Evolutionary conservation across 2,329 filamentous ascomycete species (phyloP).

Genomic region (Chrysoporthe puriensis): DNA sequence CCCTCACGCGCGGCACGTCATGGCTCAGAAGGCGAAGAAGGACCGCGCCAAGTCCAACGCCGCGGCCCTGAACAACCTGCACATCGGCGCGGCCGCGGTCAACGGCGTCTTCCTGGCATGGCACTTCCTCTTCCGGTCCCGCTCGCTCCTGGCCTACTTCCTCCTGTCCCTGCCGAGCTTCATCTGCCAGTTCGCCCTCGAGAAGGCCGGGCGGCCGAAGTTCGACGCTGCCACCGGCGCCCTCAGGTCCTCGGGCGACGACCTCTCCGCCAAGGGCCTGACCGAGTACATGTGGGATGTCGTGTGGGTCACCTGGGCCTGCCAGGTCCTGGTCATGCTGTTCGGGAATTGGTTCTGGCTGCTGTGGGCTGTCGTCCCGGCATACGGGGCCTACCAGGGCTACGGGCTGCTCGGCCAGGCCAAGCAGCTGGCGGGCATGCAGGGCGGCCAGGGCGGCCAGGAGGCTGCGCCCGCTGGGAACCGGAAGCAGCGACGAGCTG

Average conservation of each 20-base stretch:
- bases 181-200: constrained; percentile 82
- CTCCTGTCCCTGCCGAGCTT: constrained; percentile 75
- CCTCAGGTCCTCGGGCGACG: constrained; percentile 81
- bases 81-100: constrained; percentile 72
- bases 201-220: constrained; percentile 79
- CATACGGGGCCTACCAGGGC: constrained; percentile 59
- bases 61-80: constrained; percentile 77
- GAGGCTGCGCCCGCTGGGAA: constrained; percentile 49
- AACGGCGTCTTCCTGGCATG: constrained; percentile 77
- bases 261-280: constrained; percentile 82
- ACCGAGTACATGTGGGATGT: constrained; percentile 99
- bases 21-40: constrained; percentile 68
- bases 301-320: constrained; percentile 90
- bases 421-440: constrained; percentile 56
- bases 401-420: constrained; percentile 58
- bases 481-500: constrained; percentile 58
- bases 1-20: constrained; percentile 35
- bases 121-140: constrained; percentile 67
- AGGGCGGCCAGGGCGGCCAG: constrained; percentile 40
- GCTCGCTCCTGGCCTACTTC: constrained; percentile 69
- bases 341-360: constrained; percentile 78
- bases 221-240: constrained; percentile 66
- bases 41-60: constrained; percentile 77
- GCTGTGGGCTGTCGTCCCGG: constrained; percentile 58
- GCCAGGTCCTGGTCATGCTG: constrained; percentile 70